Base-by-base conservation (phyloP, 805 yeast genomes). In the Dipodascus geniculatus region DNA sequence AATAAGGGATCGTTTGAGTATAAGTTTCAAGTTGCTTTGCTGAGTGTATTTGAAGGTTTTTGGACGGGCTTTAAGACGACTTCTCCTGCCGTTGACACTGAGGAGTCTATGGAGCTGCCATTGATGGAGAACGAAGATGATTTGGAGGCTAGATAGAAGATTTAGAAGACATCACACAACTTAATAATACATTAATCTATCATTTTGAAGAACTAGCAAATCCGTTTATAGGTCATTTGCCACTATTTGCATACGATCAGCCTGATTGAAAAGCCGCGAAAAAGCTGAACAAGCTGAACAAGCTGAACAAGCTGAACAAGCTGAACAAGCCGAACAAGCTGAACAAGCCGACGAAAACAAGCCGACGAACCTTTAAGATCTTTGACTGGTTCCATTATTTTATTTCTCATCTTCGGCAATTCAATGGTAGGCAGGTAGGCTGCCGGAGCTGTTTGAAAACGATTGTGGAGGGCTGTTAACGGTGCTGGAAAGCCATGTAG, bases 1-100 rank as follows among this genome's bases (percentile, higher is more conserved):
- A 68, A 70, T 8, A 53, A 57, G 51, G 63, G 65, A 17, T 63
- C 69, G 11, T 59, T 57, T 53, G 54, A 56, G 14, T 68, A 70
- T 20, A 62, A 60, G 35, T 23, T 62, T 2, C 71, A 68, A 55
- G 60, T 52, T 49, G 9, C 55, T n/a, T 57, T 64, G n/a, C 50
- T 68, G 11, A 53, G 58, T 3, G 61, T 66, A 3, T 54, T 63
- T 9, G 68, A 66, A 53, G 54, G 60, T 44, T 68, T 68, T 59
- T 68, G 71, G 71, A 64, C 68, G 3, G 69, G 70, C 20, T 59
- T 55, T 17, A 38, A 38, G 19, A 6, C 44, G 35, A 28, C 35
- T 8, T 8, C 8, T 28, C 11, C 8, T 38, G 19, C 20, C 14
- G 20, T 6, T n/a, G 44, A 38, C 44, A n/a, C 44, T 38, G 44